Evolutionary conservation across 2,329 filamentous ascomycete species (phyloP).

Genomic region (Acrocalymma vagum): DNA sequence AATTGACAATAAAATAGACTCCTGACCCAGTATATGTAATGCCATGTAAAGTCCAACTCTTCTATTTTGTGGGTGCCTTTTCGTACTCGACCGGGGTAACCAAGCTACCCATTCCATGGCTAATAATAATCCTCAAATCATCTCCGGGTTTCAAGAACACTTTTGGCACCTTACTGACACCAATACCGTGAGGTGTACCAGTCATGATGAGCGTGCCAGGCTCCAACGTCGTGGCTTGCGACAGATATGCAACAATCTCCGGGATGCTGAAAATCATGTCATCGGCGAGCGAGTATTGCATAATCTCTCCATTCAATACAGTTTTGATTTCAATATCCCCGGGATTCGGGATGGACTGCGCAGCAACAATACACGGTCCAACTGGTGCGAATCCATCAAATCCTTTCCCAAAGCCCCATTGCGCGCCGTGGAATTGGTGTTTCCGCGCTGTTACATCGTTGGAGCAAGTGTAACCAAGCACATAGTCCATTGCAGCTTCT

Average conservation of each 20-base stretch:
- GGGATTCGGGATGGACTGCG: slow-evolving; percentile 50
- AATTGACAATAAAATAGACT: too few relatives aligned
- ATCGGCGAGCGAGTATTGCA: slow-evolving; percentile 47
- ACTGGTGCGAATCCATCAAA: slow-evolving; percentile 63
- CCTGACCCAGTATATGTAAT: too few relatives aligned
- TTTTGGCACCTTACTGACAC: slow-evolving; percentile 51
- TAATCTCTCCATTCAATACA: slow-evolving; percentile 53
- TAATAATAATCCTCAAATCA: slow-evolving; percentile 51
- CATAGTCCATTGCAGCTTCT: slow-evolving; percentile 54
- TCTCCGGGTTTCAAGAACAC: slow-evolving; percentile 49
- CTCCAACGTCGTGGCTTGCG: slow-evolving; percentile 48
- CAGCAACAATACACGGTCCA: slow-evolving; percentile 56
- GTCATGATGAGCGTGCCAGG: slow-evolving; percentile 56
- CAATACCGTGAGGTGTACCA: slow-evolving; percentile 54
- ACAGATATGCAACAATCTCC: slow-evolving; percentile 54
- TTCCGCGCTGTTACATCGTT: slow-evolving; percentile 63
- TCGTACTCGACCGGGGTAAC: slow-evolving; percentile 25
- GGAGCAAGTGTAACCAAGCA: slow-evolving; percentile 60
- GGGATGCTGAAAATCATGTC: slow-evolving; percentile 60
- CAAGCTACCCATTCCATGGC: slow-evolving; percentile 24
- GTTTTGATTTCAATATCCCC: slow-evolving; percentile 50
- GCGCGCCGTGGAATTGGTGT: slow-evolving; percentile 52
- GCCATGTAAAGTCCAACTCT: too few relatives aligned
- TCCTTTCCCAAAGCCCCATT: slow-evolving; percentile 62
- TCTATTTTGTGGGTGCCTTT: slow-evolving; percentile 1